Evolutionary conservation across 257 asterid genomes (phyloP), one percentile per base, ranked within the genome.

Genomic region (Echites panduratus): DNA sequence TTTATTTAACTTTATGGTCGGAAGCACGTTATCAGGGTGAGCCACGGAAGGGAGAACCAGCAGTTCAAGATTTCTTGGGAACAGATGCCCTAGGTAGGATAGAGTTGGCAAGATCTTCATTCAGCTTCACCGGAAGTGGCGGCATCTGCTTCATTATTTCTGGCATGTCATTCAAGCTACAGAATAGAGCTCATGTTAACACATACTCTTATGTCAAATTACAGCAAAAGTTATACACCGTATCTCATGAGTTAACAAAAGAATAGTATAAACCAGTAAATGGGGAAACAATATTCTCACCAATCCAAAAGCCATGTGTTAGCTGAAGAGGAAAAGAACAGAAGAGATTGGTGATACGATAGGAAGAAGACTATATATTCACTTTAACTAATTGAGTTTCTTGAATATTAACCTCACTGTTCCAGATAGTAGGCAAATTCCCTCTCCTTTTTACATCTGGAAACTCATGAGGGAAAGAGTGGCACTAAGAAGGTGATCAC

Each of bases 61-160:
- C 75, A 68, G 47, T 75, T 84, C 85, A 80, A 52, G 83, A 70
- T 70, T 80, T 82, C 47, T 86, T 84, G 26, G 81, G 79, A 72
- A 82, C 67, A 59, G 81, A 14, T 13, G 79, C 32, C 45, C 68
- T 77, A 13, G 85, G 90, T 71, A 89, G 95, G 80, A 91, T 80
- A 52, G 84, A 52, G 80, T 79, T 83, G 65, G 88, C 91, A 17
- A 89, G 93, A 50, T 89, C 92, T 64, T 87, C 90, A 12, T 89
- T 89, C 81, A 89, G 82, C 88, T 79, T 86, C 58, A 89, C 88
- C 29, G 97, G 97, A 40, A 91, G 86, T 8, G 96, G 92, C 6
- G 97, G 96, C 97, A 86, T 87, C 82, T 83, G 91, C 80, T 78
- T 82, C 97, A 89, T 91, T 72, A 83, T 76, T 63, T 89, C 95